Conservation (phyloP, 2,329 filamentous ascomycete species). For the Didymella exigua region DNA sequence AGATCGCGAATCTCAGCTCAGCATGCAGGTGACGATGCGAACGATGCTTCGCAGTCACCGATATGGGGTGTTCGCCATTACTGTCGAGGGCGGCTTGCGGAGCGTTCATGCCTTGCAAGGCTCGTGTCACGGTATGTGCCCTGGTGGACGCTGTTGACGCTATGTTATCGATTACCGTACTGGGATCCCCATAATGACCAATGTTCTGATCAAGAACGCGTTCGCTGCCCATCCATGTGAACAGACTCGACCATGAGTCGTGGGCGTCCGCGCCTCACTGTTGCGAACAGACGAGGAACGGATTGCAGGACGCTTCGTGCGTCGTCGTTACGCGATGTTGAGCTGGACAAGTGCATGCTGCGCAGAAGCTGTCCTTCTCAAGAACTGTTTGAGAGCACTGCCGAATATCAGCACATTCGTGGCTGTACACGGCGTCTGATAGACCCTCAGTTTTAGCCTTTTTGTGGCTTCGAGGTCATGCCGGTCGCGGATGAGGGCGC, state of each 20-base stretch:
- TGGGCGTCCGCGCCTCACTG: not conserved
- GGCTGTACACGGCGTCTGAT: not conserved
- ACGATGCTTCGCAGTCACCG: not conserved
- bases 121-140: not conserved
- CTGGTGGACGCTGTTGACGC: not conserved
- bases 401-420: not conserved
- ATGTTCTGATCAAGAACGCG: not conserved
- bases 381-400: not conserved
- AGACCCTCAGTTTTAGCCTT: too few relatives aligned
- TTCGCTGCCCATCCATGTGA: not conserved
- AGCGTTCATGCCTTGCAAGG: not conserved
- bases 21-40: constrained; percentile 7
- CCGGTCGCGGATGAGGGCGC: not conserved
- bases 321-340: not conserved
- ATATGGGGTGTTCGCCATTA: not conserved
- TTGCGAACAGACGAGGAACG: not conserved
- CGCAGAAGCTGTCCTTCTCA: not conserved
- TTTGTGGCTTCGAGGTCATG: not conserved
- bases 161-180: not conserved
- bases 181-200: not conserved
- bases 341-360: not conserved
- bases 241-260: not conserved
- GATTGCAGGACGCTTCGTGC: not conserved
- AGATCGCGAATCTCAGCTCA: not conserved
- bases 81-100: not conserved